Percentiles rank a stretch among this genome's conserved stretches.
Conservation (phyloP, 441 rosid species). For the Adansonia grandidieri region DNA sequence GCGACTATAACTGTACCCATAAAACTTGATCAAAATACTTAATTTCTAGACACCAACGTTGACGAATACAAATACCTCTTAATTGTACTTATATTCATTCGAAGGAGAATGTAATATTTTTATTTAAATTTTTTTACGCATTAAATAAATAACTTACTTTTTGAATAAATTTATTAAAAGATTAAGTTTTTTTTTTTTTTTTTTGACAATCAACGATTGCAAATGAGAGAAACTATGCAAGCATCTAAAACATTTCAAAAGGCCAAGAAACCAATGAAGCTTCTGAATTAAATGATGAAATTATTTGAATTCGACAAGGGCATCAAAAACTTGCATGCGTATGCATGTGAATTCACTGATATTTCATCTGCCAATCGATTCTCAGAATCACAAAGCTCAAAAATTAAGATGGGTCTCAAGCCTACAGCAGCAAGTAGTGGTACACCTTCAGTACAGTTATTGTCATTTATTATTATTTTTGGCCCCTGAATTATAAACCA, state of each 20-base stretch:
- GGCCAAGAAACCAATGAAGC: background rate
- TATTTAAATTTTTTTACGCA: too few relatives aligned
- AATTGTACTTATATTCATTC: too few relatives aligned
- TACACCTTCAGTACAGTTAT: slow-evolving; percentile 28
- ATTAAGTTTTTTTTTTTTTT: too few relatives aligned
- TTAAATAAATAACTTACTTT: too few relatives aligned
- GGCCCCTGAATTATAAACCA: background rate
- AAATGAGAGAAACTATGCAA: background rate
- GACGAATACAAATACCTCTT: background rate
- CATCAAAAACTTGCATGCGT: background rate
- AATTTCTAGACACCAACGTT: background rate
- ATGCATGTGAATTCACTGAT: slow-evolving; percentile 26
- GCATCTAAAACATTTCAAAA: too few relatives aligned
- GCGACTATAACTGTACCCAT: background rate
- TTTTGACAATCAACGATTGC: too few relatives aligned
- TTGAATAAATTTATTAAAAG: too few relatives aligned
- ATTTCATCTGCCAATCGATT: slow-evolving; percentile 19
- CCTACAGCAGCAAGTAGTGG: slow-evolving; percentile 25
- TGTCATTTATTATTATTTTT: background rate
- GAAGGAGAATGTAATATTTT: too few relatives aligned
- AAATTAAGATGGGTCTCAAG: slow-evolving; percentile 23
- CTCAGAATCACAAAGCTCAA: background rate
- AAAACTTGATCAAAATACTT: background rate
- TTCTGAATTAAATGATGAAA: background rate
- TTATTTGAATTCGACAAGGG: background rate